Base-by-base conservation (phyloP, 1,284 basidiomycete genomes). In the Marasmius fiardii region DNA sequence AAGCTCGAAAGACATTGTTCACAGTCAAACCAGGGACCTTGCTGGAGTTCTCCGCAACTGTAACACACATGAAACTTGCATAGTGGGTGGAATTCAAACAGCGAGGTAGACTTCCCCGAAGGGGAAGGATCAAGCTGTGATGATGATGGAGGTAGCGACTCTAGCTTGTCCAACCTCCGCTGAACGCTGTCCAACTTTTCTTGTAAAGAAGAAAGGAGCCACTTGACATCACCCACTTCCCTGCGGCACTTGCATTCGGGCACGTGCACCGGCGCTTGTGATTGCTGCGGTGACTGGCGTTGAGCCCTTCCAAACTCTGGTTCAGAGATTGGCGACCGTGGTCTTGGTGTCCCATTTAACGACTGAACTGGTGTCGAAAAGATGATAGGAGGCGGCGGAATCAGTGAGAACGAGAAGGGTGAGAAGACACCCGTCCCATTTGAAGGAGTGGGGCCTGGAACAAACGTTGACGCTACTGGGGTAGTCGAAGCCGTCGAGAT, bases 301-400 rank as follows among this genome's bases (percentile, higher is more conserved):
- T n/a, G n/a, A n/a, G n/a, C n/a, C n/a, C n/a, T n/a, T n/a, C n/a
- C n/a, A n/a, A n/a, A 21, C 28, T 14, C 16, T 20, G 28, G 37
- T 20, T 41, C 11, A 7, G 39, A 41, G 11, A 7, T 10, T 26
- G 24, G 47, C 26, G 47, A n/a, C 14, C 24, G 28, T n/a, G 47
- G 47, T 16, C 20, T 49, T 14, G 47, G 47, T 49, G 47, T 49
- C 14, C 12, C 47, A 14, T 49, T 12, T 7, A 24, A 57, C 50
- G 53, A 51, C 41, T 45, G 61, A 50, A 53, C 54, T 55, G 50
- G 53, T 44, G 61, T 56, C 12, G 70, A 64, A 53, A 68, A 72
- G 41, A 74, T 65, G 49, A 73, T 69, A 37, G 75, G 73, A 21
- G 74, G 72, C 4, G 71, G 71, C 16, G 74, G 74, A 52, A 73